These are phyloP conservation scores for Sclerotinia sclerotiorum DNA, from an alignment of 2,329 filamentous ascomycete species.

Conservation along the genomic window DNA sequence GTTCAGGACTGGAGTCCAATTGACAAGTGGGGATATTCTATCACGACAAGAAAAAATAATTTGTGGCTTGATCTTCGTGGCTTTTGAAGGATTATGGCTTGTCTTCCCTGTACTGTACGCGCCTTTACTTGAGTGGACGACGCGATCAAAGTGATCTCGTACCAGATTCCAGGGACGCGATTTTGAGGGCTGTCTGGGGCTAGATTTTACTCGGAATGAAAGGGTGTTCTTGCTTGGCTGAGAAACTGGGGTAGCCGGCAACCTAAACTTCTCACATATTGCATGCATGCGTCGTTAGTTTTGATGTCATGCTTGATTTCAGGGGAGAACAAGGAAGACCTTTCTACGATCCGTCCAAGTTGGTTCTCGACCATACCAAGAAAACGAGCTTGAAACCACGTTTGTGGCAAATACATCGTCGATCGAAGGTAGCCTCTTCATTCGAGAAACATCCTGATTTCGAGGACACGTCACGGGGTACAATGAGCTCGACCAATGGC, in stretches of 20 bases:
- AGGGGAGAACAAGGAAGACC: background rate
- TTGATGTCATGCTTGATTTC: conserved; percentile 15
- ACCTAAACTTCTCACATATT: background rate
- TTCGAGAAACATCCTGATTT: conserved; percentile 3
- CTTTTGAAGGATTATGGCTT: background rate
- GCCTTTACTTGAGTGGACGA: background rate
- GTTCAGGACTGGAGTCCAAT: background rate
- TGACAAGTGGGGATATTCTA: background rate
- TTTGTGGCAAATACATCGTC: background rate
- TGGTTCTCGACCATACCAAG: conserved; percentile 3
- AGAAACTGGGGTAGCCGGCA: background rate
- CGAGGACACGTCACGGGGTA: background rate
- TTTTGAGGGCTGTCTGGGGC: background rate
- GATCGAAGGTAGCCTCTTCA: background rate
- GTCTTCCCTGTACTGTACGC: background rate
- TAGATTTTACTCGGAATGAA: background rate
- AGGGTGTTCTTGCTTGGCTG: background rate
- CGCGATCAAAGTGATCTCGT: background rate
- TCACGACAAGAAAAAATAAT: background rate
- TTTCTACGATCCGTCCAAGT: background rate
- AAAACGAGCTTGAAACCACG: background rate
- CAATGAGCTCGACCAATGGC: background rate
- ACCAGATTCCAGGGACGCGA: background rate
- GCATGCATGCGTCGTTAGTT: conserved; percentile 12
- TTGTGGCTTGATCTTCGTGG: conserved; percentile 14